Base-by-base conservation (phyloP, 2,329 filamentous ascomycete species). In the Aspergillus chevalieri region DNA sequence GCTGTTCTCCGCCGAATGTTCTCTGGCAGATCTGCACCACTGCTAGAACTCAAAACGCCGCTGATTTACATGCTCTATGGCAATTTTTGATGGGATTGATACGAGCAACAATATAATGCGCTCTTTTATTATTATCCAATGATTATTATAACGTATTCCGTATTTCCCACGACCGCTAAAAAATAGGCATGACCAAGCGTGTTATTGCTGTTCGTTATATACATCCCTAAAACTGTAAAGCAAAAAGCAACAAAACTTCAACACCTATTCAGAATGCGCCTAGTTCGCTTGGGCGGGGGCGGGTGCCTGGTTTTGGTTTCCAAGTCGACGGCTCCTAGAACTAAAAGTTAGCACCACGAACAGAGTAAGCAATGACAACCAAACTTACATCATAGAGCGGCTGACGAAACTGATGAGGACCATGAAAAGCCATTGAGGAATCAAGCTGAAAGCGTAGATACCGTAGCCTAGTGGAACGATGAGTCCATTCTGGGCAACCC, bases 371-470 rank as follows among this genome's bases (percentile, higher is more conserved):
- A 9, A 5, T 14, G 19, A 12, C 9, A 42, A 21, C 14, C 17
- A 46, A 47, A 66, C 78, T 76, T 69, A 82, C 82, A 84, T 84
- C 63, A 85, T 71, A 10, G 74, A 77, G 59, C 82, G 71, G 69
- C 78, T 82, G 58, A 81, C 61, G 65, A 84, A 79, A 47, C 76
- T 81, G 65, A 85, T 78, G 39, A 74, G 66, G 55, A 85, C 77
- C 82, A 85, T 85, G 54, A 83, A 78, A 50, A 78, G 60, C 82
- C 82, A 85, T 58, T 77, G 82, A 3, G 82, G 82, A 56, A 84
- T 74, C 66, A 75, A 72, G 30, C 75, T 71, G 61, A 85, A 76
- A 26, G 63, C 76, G 65, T 73, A 83, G 48, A 84, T 72, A 41
- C 73, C 63, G 55, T 82, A 83, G 6, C 76, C 82, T 33, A 82